Conservation (phyloP, 805 yeast species). For the Candida germanica region DNA sequence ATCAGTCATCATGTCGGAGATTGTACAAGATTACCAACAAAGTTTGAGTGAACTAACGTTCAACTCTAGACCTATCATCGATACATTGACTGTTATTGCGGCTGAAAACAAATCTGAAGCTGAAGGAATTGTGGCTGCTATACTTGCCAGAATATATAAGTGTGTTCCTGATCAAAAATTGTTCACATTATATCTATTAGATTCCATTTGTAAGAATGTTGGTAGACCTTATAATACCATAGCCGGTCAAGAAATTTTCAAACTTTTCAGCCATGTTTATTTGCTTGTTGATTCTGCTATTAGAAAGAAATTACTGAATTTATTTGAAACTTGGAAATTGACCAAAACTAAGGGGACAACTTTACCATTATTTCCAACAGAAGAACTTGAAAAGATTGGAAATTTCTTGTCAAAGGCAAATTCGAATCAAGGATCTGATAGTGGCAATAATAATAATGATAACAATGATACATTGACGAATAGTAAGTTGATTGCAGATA, state of each 20-base stretch:
- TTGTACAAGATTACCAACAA: conserved; percentile 58
- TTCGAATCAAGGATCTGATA: conserved; percentile 20
- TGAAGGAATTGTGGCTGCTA: conserved; percentile 68
- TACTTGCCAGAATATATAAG: conserved; percentile 69
- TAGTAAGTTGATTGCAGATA: conserved; percentile 27
- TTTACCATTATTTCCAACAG: conserved; percentile 67
- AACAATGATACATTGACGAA: conserved; percentile 17
- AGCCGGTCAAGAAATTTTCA: conserved; percentile 67
- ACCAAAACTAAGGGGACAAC: conserved; percentile 59
- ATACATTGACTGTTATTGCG: conserved; percentile 79
- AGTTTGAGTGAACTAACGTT: conserved; percentile 76
- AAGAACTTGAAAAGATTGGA: conserved; percentile 70
- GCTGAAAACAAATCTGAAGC: conserved; percentile 80
- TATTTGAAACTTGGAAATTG: conserved; percentile 86
- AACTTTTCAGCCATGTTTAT: conserved; percentile 71
- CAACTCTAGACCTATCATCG: conserved; percentile 87
- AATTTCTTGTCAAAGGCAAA: conserved; percentile 49
- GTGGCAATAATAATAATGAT: conserved; percentile 1
- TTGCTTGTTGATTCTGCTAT: conserved; percentile 69
- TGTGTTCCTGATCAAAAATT: conserved; percentile 82
- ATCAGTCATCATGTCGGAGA: conserved; percentile 8
- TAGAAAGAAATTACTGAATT: conserved; percentile 66
- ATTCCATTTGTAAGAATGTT: conserved; percentile 86
- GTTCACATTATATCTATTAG: conserved; percentile 78
- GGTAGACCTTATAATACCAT: conserved; percentile 87